phyloP scores from a whole-genome alignment of 495 filamentous ascomycete genomes.

The Evansstolkia leycettana region DNA sequence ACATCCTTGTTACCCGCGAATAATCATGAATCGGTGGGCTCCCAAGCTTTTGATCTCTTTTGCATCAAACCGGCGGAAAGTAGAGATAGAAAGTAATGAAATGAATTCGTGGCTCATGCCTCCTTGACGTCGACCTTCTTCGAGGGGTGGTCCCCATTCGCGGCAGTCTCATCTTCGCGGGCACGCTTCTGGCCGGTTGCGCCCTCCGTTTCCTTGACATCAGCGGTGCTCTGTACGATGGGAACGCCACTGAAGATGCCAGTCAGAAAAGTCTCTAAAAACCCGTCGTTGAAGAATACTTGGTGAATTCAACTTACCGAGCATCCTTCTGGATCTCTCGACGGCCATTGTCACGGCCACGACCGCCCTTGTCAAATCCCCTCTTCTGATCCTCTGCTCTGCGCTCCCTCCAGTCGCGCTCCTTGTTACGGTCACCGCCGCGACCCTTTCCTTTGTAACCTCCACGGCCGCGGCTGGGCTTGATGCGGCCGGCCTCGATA shows the following conservation, averaged over 20 bases:
- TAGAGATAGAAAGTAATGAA: background rate
- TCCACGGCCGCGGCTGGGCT: slow-evolving; percentile 32
- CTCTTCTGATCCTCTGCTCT: slow-evolving; percentile 52
- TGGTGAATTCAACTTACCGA: slow-evolving; percentile 22
- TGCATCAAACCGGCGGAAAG: background rate
- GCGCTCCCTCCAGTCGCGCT: slow-evolving; percentile 57
- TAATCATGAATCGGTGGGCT: too few species aligned
- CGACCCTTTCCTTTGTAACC: slow-evolving; percentile 15
- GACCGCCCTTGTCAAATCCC: slow-evolving; percentile 36
- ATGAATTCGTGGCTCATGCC: slow-evolving; percentile 1
- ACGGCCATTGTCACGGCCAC: slow-evolving; percentile 8
- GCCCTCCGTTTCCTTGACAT: slow-evolving; percentile 1
- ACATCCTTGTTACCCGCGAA: too few species aligned
- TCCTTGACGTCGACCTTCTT: slow-evolving; percentile 41
- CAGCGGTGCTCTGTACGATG: slow-evolving; percentile 31
- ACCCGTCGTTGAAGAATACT: background rate
- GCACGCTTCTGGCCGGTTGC: slow-evolving; percentile 33
- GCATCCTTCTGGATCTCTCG: slow-evolving; percentile 30
- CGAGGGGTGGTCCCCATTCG: slow-evolving; percentile 25
- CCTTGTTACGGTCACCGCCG: slow-evolving; percentile 23
- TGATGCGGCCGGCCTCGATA: slow-evolving; percentile 60
- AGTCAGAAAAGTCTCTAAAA: slow-evolving; percentile 3
- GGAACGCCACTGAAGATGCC: slow-evolving; percentile 29
- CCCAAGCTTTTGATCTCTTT: too few species aligned
- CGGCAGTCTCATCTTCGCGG: slow-evolving; percentile 26